Percentiles rank a stretch among this genome's conserved stretches.
These are phyloP conservation scores for Pseudonectria buxi DNA, from an alignment of 2,329 filamentous ascomycete species.

Conservation along the genomic window DNA sequence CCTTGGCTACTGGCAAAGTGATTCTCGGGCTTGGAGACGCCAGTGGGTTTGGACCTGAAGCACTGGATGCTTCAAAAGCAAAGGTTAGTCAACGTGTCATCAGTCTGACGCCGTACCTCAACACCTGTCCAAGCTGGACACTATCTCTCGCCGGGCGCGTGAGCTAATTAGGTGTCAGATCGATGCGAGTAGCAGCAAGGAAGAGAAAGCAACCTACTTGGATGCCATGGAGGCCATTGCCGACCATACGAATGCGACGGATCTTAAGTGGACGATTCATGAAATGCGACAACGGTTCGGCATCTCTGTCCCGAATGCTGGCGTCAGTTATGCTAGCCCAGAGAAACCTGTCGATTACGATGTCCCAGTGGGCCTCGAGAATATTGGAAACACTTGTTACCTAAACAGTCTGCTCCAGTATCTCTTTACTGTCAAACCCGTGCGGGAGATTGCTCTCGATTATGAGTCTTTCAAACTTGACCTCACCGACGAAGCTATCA, in stretches of 20 bases:
- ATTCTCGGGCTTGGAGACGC: slow-evolving; percentile 23
- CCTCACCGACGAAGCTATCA: slow-evolving; percentile 55
- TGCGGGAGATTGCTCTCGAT: slow-evolving; percentile 73
- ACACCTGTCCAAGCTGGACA: too few species aligned
- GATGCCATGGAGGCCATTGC: slow-evolving; percentile 31
- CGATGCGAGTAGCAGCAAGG: slow-evolving; percentile 18
- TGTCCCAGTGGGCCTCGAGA: slow-evolving; percentile 79
- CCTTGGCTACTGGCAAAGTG: slow-evolving; percentile 26
- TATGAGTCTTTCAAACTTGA: slow-evolving; percentile 67
- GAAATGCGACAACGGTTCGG: slow-evolving; percentile 21
- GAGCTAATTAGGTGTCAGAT: slow-evolving; percentile 19
- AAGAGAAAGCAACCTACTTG: slow-evolving; percentile 25
- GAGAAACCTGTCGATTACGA: slow-evolving; percentile 30
- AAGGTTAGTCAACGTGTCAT: slow-evolving; percentile 18
- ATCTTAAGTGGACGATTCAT: slow-evolving; percentile 21
- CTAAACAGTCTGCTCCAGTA: slow-evolving; percentile 95
- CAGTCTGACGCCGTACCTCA: not conserved
- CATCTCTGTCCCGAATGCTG: slow-evolving; percentile 12
- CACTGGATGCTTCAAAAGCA: slow-evolving; percentile 19
- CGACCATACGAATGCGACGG: slow-evolving; percentile 22
- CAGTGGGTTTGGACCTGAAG: slow-evolving; percentile 17
- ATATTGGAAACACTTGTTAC: slow-evolving; percentile 97
- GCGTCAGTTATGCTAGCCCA: not conserved
- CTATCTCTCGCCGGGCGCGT: too few species aligned
- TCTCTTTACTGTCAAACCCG: slow-evolving; percentile 78